Evolutionary conservation across 139 green algal genomes (phyloP).

Genomic region (Tetradesmus obliquus): DNA sequence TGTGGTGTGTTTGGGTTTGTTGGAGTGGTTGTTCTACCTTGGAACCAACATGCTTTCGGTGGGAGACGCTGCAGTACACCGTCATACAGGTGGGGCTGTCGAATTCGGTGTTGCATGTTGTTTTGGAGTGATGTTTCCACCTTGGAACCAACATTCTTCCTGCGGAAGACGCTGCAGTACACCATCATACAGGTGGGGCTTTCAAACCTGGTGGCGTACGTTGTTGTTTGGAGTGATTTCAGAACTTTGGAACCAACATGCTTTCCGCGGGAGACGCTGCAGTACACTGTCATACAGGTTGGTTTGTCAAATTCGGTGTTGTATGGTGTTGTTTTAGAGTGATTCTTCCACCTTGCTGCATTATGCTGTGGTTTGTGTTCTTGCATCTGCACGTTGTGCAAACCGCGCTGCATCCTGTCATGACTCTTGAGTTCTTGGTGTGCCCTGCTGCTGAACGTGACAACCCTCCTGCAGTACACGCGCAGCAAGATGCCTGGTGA

Average conservation of each 20-base stretch:
- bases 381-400: too few relatives aligned
- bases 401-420: too few relatives aligned
- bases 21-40: neutral
- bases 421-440: too few relatives aligned
- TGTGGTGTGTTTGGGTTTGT: neutral
- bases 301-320: neutral
- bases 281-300: conserved; percentile 37
- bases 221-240: neutral
- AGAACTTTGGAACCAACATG: neutral
- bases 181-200: conserved; percentile 20
- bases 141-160: neutral
- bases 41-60: neutral
- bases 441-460: neutral
- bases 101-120: neutral
- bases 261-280: conserved; percentile 25
- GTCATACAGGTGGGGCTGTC: conserved; percentile 2
- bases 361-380: neutral
- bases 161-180: conserved; percentile 29
- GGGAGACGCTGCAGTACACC: conserved; percentile 33
- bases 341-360: neutral
- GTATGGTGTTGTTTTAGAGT: neutral
- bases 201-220: neutral
- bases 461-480: neutral
- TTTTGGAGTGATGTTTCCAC: neutral
- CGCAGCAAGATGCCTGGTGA: too few relatives aligned